phyloP scores from a whole-genome alignment of 106 monocot genomes.

The Amphibolis antarctica region DNA sequence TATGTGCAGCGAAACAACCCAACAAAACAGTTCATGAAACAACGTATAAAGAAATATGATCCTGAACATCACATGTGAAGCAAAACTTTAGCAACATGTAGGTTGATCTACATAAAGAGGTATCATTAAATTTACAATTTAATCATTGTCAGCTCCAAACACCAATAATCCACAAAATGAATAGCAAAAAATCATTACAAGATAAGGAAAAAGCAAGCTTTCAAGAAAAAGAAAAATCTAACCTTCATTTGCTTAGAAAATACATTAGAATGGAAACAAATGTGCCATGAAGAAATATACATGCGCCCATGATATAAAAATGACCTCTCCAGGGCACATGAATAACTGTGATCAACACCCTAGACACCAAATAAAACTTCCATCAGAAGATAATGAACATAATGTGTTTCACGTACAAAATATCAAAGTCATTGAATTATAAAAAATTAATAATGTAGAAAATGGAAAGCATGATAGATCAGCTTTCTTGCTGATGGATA shows the following conservation, averaged over 20 bases:
- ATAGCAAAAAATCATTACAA: neutral
- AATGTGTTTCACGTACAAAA: neutral
- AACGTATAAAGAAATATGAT: too few species aligned
- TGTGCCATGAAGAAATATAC: conserved; percentile 97
- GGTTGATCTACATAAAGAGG: too few species aligned
- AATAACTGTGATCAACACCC: conserved; percentile 89
- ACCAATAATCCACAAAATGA: neutral
- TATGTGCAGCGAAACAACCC: too few species aligned
- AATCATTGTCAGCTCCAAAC: neutral
- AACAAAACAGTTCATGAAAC: too few species aligned
- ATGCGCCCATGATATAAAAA: conserved; percentile 98
- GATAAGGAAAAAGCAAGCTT: too few species aligned
- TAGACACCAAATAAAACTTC: conserved; percentile 15
- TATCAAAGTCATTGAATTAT: neutral
- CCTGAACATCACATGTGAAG: too few species aligned
- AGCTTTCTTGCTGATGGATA: neutral
- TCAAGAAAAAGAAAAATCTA: too few species aligned
- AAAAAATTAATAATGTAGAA: neutral
- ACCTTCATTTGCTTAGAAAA: conserved; percentile 99
- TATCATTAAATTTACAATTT: neutral
- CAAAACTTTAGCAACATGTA: too few species aligned
- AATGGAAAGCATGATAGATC: neutral
- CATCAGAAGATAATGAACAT: too few species aligned
- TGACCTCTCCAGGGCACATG: conserved; percentile 97
- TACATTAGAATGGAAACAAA: conserved; percentile 99